These are phyloP conservation scores for Microsporum audouinii DNA, from an alignment of 2,329 filamentous ascomycete genomes.

Conservation along the genomic window DNA sequence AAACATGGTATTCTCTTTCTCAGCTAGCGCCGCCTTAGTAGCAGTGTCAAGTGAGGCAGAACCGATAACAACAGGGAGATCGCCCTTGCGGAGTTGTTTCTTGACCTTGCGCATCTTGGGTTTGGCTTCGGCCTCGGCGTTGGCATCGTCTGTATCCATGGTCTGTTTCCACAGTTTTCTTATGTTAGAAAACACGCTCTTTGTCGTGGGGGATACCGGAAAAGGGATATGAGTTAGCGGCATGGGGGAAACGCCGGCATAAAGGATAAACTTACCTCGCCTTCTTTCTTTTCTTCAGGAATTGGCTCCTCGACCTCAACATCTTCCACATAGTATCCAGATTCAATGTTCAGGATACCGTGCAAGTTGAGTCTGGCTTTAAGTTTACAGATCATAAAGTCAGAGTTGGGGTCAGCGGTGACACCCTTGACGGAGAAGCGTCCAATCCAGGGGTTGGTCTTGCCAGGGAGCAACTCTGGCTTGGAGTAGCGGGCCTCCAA, in stretches of 20 bases:
- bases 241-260: conserved; percentile 2
- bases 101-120: conserved; percentile 90
- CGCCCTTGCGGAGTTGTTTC: conserved; percentile 98
- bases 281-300: conserved; percentile 60
- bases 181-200: conserved; percentile 18
- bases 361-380: conserved; percentile 96
- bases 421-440: conserved; percentile 97
- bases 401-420: conserved; percentile 81
- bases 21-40: too few species aligned
- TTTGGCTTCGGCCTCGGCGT: conserved; percentile 55
- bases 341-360: conserved; percentile 91
- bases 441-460: conserved; percentile 88
- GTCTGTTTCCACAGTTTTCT: conserved; percentile 42
- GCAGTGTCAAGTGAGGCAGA: conserved; percentile 79
- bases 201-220: conserved; percentile 8
- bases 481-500: conserved; percentile 89
- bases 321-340: conserved; percentile 95
- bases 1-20: conserved; percentile 82
- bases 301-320: conserved; percentile 92
- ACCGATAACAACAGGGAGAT: conserved; percentile 73
- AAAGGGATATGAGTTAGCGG: conserved; percentile 9
- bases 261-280: conserved; percentile 33
- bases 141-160: conserved; percentile 67
- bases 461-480: conserved; percentile 75
- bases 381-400: conserved; percentile 99